Base-by-base conservation (phyloP, 306 rosid species). In the Pterocarpus macrocarpus region DNA sequence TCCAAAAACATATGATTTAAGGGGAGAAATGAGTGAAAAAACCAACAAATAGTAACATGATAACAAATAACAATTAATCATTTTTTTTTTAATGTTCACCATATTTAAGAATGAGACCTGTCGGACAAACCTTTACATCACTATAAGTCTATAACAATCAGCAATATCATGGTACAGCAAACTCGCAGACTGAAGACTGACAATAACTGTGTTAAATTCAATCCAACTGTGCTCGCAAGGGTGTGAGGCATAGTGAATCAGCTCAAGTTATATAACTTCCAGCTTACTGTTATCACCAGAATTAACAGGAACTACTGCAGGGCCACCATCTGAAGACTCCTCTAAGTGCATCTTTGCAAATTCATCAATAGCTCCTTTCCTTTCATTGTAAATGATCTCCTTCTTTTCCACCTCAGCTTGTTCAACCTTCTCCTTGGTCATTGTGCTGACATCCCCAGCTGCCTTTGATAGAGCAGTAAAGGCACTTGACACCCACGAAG, bases 381-480 rank as follows among this genome's bases (percentile, higher is more conserved):
- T 90, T 79, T 89, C 88, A 68, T 47, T 71, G 63, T 77, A 80
- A 71, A 81, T 41, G 7, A 39, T 74, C 73, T 87, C 91, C 32
- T 80, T 86, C 73, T 87, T 91, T 61, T 85, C 94, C 76, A 80
- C 87, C 82, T 86, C 94, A 1, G 97, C 93, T 80, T 76, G 90
- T 38, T 84, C 94, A 32, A 92, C 90, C 86, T 94, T 94, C 71
- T 89, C 97, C 85, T 85, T 92, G 4, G 98, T 90, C 93, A 68
- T 84, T 0, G 41, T 44, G 80, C 88, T 76, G 45, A 92, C 94
- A 75, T 92, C 98, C 81, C 53, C 97, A 0, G 97, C 93, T 16
- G 94, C 97, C 90, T 87, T 94, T 35, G 94, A 76, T 11, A 94
- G 84, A 57, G 86, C 95, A 39, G 82, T 64, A 8, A 90, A 85